A percentile compares a stretch with the other conserved stretches of the same genome.
Evolutionary conservation across 2,329 filamentous ascomycete species (phyloP).

Genomic region (Penicillium sp.): DNA sequence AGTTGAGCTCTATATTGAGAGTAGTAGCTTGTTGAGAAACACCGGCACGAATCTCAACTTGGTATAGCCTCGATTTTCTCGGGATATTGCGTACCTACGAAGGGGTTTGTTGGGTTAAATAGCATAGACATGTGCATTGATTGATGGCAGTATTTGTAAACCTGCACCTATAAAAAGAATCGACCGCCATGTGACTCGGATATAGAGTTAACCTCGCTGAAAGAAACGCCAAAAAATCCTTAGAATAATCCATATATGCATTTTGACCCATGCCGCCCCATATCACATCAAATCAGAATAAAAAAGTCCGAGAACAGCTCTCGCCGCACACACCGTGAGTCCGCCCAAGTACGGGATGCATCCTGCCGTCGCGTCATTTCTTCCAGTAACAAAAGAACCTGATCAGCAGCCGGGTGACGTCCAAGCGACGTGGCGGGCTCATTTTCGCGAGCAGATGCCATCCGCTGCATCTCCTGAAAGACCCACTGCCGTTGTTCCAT

Average conservation of each 20-base stretch:
- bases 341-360: conserved; percentile 34
- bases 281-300: conserved; percentile 30
- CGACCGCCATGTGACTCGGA: neutral
- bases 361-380: conserved; percentile 38
- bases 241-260: neutral
- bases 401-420: conserved; percentile 34
- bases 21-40: too few species aligned
- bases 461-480: conserved; percentile 33
- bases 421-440: conserved; percentile 3
- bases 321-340: conserved; percentile 34
- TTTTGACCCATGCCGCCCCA: neutral
- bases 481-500: conserved; percentile 34
- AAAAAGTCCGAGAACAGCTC: conserved; percentile 37
- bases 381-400: conserved; percentile 30
- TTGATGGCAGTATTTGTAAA: neutral
- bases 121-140: too few species aligned
- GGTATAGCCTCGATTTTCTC: too few species aligned
- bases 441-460: conserved; percentile 21
- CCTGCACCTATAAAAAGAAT: neutral
- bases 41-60: too few species aligned
- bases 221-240: neutral
- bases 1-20: too few species aligned
- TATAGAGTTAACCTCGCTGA: neutral
- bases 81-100: too few species aligned
- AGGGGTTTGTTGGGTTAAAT: too few species aligned